Percentiles rank a stretch among this genome's conserved stretches.
Evolutionary conservation across 2,329 filamentous ascomycete genomes (phyloP).

Genomic region (Cercospora beticola): DNA sequence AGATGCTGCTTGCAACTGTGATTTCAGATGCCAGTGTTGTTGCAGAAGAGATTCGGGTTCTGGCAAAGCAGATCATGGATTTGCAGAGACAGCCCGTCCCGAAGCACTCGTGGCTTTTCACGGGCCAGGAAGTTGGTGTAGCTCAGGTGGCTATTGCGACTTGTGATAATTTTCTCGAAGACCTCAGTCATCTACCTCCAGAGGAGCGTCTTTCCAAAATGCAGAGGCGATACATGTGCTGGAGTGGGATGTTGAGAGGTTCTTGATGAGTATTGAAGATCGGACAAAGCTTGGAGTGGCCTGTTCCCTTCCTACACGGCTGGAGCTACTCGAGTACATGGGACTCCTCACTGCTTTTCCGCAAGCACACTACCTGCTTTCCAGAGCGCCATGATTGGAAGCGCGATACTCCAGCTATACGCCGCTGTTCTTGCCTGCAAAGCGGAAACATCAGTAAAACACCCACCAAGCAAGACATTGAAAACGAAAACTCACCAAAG

Average conservation of each 20-base stretch:
- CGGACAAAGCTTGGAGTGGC: neutral
- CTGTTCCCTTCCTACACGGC: neutral
- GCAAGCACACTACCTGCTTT: slow-evolving; percentile 21
- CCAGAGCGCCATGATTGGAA: slow-evolving; percentile 30
- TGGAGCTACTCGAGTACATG: neutral
- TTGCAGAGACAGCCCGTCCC: slow-evolving; percentile 30
- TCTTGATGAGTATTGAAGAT: neutral
- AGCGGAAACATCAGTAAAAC: neutral
- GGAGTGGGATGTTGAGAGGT: slow-evolving; percentile 15
- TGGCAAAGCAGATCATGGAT: slow-evolving; percentile 35
- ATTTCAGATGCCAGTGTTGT: slow-evolving; percentile 28
- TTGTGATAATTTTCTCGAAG: slow-evolving; percentile 25
- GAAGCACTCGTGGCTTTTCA: slow-evolving; percentile 34
- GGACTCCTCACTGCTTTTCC: neutral
- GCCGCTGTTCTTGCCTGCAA: slow-evolving; percentile 25
- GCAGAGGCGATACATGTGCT: slow-evolving; percentile 18
- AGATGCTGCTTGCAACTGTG: slow-evolving; percentile 27
- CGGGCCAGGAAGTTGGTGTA: slow-evolving; percentile 30
- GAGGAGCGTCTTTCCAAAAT: slow-evolving; percentile 13
- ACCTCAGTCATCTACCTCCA: neutral
- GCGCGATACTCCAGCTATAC: slow-evolving; percentile 31
- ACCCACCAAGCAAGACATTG: neutral
- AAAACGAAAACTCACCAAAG: slow-evolving; percentile 11
- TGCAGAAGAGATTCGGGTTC: slow-evolving; percentile 33
- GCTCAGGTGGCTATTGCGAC: slow-evolving; percentile 26